Conservation (phyloP, 441 rosid genomes). For the Euphorbia corollata region DNA sequence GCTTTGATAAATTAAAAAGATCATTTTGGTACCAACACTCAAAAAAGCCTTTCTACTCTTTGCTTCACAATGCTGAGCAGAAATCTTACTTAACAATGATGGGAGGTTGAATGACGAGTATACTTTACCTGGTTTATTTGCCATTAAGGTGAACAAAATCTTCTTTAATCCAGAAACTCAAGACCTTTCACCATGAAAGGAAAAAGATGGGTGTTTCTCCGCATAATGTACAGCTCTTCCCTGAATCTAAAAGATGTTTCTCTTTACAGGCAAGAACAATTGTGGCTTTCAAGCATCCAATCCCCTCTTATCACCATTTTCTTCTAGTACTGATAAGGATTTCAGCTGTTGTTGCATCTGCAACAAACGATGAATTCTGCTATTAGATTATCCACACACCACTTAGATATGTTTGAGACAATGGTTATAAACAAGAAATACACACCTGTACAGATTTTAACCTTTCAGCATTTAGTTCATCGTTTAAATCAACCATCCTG, state of each 20-base stretch:
- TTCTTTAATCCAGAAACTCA: too few relatives aligned
- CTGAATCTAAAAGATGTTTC: slow-evolving; percentile 23
- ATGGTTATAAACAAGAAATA: slow-evolving; percentile 5
- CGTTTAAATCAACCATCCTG: slow-evolving; percentile 69
- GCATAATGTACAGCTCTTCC: slow-evolving; percentile 30
- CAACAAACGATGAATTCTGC: slow-evolving; percentile 7
- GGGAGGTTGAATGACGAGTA: too few relatives aligned
- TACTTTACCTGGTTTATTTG: too few relatives aligned
- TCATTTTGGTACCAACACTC: too few relatives aligned
- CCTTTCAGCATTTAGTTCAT: slow-evolving; percentile 72
- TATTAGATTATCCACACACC: background rate
- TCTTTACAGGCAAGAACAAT: slow-evolving; percentile 19
- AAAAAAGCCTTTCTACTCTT: too few relatives aligned
- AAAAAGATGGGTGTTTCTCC: too few relatives aligned
- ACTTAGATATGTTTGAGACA: background rate
- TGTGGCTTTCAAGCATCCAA: slow-evolving; percentile 27
- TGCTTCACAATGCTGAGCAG: too few relatives aligned
- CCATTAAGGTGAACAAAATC: too few relatives aligned
- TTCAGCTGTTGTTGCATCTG: slow-evolving; percentile 81
- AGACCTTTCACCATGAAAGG: too few relatives aligned
- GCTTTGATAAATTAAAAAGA: too few relatives aligned
- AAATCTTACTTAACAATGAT: too few relatives aligned
- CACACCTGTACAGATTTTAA: slow-evolving; percentile 48
- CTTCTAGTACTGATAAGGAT: slow-evolving; percentile 45
- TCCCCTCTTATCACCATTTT: slow-evolving; percentile 45